Conservation (phyloP, 306 rosid species). For the Cucumis hystrix region DNA sequence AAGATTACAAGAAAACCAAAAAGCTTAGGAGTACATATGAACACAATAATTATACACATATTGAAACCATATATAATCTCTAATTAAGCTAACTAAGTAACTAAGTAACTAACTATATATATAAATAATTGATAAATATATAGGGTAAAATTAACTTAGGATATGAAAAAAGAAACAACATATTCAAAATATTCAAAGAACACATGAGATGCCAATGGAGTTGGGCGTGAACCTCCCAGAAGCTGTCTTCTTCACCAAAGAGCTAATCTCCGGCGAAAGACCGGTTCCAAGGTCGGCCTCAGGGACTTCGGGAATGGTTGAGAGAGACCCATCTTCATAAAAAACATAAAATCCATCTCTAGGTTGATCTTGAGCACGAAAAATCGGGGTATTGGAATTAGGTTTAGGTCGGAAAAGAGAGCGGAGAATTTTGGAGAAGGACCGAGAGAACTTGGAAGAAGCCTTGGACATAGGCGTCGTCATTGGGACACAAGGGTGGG, state of each 20-base stretch:
- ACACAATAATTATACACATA: neutral
- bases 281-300: conserved; percentile 28
- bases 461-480: conserved; percentile 10
- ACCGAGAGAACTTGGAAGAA: conserved; percentile 45
- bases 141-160: neutral
- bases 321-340: conserved; percentile 53
- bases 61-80: neutral
- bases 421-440: conserved; percentile 55
- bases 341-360: conserved; percentile 42
- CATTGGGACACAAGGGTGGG: neutral
- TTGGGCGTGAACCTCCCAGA: conserved; percentile 40
- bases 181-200: conserved; percentile 4
- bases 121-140: neutral
- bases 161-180: neutral
- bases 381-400: neutral
- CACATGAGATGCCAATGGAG: conserved; percentile 35
- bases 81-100: neutral
- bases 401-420: conserved; percentile 39
- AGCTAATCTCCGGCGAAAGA: conserved; percentile 46
- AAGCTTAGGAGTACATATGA: neutral
- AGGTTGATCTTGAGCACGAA: conserved; percentile 20
- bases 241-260: conserved; percentile 33
- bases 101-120: neutral
- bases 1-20: neutral
- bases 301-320: conserved; percentile 59